Conservation (phyloP, 2,329 filamentous ascomycete species). For the Sporothrix mexicana region DNA sequence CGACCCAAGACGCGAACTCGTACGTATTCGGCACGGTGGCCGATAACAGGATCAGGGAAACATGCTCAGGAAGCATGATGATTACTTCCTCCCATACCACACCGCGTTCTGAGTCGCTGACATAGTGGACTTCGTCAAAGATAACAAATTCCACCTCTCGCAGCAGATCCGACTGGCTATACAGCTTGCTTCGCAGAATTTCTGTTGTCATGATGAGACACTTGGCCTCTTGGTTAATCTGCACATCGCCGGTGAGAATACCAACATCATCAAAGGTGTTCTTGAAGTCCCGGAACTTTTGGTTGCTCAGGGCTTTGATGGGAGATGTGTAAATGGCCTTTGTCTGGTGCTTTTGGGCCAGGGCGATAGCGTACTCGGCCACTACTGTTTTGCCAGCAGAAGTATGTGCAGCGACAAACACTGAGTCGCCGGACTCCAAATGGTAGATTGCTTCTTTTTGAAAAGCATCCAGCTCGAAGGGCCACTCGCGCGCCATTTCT, state of each 20-base stretch:
- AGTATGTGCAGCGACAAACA: constrained; percentile 97
- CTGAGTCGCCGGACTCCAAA: constrained; percentile 92
- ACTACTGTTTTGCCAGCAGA: constrained; percentile 98
- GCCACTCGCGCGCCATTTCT: constrained; percentile 95
- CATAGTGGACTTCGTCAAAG: constrained; percentile 98
- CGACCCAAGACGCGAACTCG: constrained; percentile 98
- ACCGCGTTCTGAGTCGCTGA: constrained; percentile 93
- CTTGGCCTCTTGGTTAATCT: constrained; percentile 96
- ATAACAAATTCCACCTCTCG: constrained; percentile 98
- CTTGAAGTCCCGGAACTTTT: constrained; percentile 96
- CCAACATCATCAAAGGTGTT: constrained; percentile 92
- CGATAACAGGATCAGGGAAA: constrained; percentile 91
- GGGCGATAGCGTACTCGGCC: constrained; percentile 94
- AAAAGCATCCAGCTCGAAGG: constrained; percentile 96
- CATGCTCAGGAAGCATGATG: constrained; percentile 97
- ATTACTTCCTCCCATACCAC: constrained; percentile 99
- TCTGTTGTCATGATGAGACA: constrained; percentile 99
- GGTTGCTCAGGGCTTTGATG: constrained; percentile 97
- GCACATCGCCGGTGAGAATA: constrained; percentile 95
- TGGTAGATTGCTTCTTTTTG: constrained; percentile 99
- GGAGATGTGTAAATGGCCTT: constrained; percentile 99
- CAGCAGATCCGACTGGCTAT: constrained; percentile 92
- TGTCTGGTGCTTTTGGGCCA: constrained; percentile 98
- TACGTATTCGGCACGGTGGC: constrained; percentile 97
- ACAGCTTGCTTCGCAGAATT: constrained; percentile 97